Percentiles rank a stretch among this genome's conserved stretches.
Evolutionary conservation across 331 rosid genomes (phyloP).

Genomic region (Rosa hybrid): DNA sequence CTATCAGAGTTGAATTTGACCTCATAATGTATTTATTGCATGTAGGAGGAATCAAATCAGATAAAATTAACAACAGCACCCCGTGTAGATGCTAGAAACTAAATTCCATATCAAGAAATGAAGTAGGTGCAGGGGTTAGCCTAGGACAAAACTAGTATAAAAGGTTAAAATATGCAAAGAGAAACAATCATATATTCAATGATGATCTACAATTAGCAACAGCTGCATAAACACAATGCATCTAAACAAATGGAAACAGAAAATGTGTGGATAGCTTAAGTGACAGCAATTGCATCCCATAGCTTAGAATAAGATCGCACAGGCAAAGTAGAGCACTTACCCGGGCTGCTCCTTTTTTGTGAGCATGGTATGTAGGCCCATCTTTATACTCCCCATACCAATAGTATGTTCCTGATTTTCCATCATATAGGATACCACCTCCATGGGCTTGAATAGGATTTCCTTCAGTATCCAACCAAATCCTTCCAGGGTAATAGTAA

Average conservation of each 20-base stretch:
- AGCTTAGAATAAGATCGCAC: slow-evolving; percentile 14
- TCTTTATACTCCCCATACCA: slow-evolving; percentile 99
- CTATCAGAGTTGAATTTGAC: not conserved
- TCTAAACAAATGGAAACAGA: not conserved
- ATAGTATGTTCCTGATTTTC: slow-evolving; percentile 68
- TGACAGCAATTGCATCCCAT: not conserved
- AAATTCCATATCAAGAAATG: not conserved
- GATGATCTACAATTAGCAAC: not conserved
- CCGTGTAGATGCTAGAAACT: not conserved
- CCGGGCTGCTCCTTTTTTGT: slow-evolving; percentile 91
- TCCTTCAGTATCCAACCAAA: slow-evolving; percentile 93
- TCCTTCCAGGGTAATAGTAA: slow-evolving; percentile 80
- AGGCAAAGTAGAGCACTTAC: slow-evolving; percentile 48
- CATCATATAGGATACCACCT: slow-evolving; percentile 81
- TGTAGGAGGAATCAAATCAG: not conserved
- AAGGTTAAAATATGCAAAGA: not conserved
- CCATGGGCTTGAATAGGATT: slow-evolving; percentile 98
- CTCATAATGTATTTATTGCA: not conserved
- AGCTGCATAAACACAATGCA: not conserved
- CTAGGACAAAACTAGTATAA: not conserved
- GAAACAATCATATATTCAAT: not conserved
- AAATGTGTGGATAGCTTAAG: not conserved
- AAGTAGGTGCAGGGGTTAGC: not conserved
- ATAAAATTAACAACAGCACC: not conserved
- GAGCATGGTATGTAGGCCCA: slow-evolving; percentile 92